phyloP scores from a whole-genome alignment of 805 yeast species.

The Hanseniaspora singularis region DNA sequence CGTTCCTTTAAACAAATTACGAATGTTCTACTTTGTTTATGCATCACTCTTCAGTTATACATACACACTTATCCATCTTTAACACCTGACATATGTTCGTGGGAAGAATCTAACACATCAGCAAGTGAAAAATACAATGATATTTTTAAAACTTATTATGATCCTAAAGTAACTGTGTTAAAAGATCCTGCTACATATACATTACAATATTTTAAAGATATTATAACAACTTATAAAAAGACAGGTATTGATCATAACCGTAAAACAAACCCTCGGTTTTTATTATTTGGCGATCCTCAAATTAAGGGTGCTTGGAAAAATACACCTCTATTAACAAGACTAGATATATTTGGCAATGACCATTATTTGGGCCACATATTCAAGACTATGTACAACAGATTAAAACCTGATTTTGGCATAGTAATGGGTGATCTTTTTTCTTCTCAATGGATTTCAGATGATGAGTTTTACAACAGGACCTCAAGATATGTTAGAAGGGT shows the following conservation, averaged over 20 bases:
- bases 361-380: slow-evolving; percentile 77
- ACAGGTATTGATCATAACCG: neutral
- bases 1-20: neutral
- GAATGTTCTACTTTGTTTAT: too few relatives aligned
- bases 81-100: slow-evolving; percentile 43
- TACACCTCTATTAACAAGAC: slow-evolving; percentile 56
- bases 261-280: slow-evolving; percentile 28
- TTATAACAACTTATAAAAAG: slow-evolving; percentile 14
- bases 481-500: slow-evolving; percentile 59
- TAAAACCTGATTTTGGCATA: slow-evolving; percentile 67
- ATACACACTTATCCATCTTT: slow-evolving; percentile 68
- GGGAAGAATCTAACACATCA: slow-evolving; percentile 31
- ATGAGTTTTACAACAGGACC: slow-evolving; percentile 74
- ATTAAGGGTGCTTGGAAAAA: slow-evolving; percentile 75
- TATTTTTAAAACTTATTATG: slow-evolving; percentile 19
- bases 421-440: slow-evolving; percentile 90
- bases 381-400: slow-evolving; percentile 45
- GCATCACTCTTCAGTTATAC: slow-evolving; percentile 47
- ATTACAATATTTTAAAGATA: slow-evolving; percentile 26
- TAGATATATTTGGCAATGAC: slow-evolving; percentile 87
- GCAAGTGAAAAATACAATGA: slow-evolving; percentile 19
- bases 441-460: slow-evolving; percentile 87
- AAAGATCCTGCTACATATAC: neutral
- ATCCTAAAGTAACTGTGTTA: slow-evolving; percentile 22
- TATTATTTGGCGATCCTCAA: slow-evolving; percentile 94